Evolutionary conservation across 768 basidiomycete species (phyloP), one percentile per base, ranked within the genome.

Genomic region (Panaeolus papilionaceus): DNA sequence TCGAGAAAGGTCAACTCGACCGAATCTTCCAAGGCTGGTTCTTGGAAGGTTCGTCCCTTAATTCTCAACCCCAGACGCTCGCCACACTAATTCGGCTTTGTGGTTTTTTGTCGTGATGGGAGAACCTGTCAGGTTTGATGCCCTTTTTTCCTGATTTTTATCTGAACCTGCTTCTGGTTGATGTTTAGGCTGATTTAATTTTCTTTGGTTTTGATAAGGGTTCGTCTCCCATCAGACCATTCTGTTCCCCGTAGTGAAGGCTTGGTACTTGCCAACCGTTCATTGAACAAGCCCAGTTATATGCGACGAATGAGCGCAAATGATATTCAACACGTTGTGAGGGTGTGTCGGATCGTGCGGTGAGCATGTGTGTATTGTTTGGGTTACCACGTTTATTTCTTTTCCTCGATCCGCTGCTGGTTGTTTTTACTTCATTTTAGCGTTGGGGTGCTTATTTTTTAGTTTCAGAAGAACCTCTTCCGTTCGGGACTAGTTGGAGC

Each of bases 61-160:
- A 37, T 49, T 49, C 23, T 49, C 16, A 2, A 33, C 26, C 14
- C 3, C 54, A 58, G 33, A 37, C 54, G 54, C 54, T 58, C 33
- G 28, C 54, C 28, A 33, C 20, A 28, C 11, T 33, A 58, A 33
- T 58, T 58, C 54, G 54, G 54, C 16, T 58, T 58, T 58, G 54
- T 58, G 54, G 54, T 9, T n/a, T 9, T 16, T 16, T 3, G 28
- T 16, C 16, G 10, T 58, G 54, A 58, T 58, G 54, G 54, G 23
- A 20, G 47, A 33, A 58, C 54, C 54, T 58, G 47, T 51, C 54
- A 58, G 54, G 54, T 58, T 58, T 58, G 54, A 58, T 58, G 54
- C 12, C 20, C 33, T 28, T 37, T 58, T 58, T 58, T n/a, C 11
- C 26, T 58, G 28, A 58, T 58, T 58, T 58, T 33, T 58, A 58